These are phyloP conservation scores for Kodamaea neixiangensis DNA, from an alignment of 805 yeast species.

Conservation along the genomic window DNA sequence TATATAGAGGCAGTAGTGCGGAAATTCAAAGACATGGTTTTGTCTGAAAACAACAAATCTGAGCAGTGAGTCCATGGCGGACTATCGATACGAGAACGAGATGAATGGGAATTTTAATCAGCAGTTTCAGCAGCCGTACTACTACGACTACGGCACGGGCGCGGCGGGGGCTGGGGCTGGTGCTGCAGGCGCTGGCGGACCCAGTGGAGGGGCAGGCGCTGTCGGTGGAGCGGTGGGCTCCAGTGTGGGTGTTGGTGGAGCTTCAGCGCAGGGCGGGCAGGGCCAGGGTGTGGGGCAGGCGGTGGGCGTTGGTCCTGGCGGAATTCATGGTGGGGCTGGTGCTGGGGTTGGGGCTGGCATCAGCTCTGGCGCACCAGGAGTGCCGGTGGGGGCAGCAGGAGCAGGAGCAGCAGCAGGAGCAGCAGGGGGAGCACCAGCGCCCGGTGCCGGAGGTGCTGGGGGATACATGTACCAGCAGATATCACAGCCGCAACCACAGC, in stretches of 20 bases:
- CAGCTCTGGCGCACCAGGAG: too few species aligned
- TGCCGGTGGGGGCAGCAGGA: not conserved
- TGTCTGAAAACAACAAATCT: constrained; percentile 1
- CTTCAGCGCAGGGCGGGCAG: not conserved
- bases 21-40: constrained; percentile 1
- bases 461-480: constrained; percentile 16
- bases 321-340: not conserved
- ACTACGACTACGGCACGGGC: constrained; percentile 9
- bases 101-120: constrained; percentile 16
- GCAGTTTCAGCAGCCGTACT: constrained; percentile 15
- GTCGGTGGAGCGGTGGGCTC: not conserved
- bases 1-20: constrained; percentile 2
- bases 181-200: not conserved
- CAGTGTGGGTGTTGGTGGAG: constrained; percentile 3
- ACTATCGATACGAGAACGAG: constrained; percentile 6
- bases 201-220: constrained; percentile 1
- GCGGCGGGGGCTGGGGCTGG: constrained; percentile 1
- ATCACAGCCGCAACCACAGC: constrained; percentile 16
- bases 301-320: not conserved
- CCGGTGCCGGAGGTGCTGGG: too few species aligned
- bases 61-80: constrained; percentile 4
- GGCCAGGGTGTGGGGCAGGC: not conserved
- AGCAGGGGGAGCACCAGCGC: not conserved
- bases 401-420: constrained; percentile 1
- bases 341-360: too few species aligned